phyloP scores from a whole-genome alignment of 306 rosid genomes.

The Spatholobus suberectus region DNA sequence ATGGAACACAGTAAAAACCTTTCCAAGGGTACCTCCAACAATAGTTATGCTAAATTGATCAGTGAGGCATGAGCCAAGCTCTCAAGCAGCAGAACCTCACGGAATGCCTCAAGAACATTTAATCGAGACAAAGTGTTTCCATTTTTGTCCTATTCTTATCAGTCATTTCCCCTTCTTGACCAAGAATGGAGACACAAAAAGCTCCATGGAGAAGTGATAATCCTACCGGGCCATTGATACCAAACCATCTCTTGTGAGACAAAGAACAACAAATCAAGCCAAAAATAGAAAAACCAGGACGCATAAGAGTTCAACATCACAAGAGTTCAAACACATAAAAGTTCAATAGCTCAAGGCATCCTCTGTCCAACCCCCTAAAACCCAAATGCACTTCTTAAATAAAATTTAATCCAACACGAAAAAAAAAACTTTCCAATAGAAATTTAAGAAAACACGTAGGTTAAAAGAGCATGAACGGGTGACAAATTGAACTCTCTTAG shows the following conservation, averaged over 20 bases:
- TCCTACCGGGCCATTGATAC: slow-evolving; percentile 73
- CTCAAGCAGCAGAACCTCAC: too few species aligned
- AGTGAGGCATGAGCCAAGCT: too few species aligned
- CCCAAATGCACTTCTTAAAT: neutral
- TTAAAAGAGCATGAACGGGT: too few species aligned
- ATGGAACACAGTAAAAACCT: too few species aligned
- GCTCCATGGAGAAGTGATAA: slow-evolving; percentile 81
- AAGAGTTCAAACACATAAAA: too few species aligned
- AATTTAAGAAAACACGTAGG: neutral
- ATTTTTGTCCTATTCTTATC: slow-evolving; percentile 76
- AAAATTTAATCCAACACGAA: neutral
- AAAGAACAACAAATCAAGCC: slow-evolving; percentile 16
- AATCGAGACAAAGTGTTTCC: slow-evolving; percentile 92
- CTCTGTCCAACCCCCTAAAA: too few species aligned
- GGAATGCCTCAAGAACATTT: too few species aligned
- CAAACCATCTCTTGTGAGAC: slow-evolving; percentile 23
- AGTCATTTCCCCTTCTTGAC: slow-evolving; percentile 88
- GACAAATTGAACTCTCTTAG: slow-evolving; percentile 66
- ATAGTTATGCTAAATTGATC: too few species aligned
- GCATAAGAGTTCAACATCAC: neutral
- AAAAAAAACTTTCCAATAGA: neutral
- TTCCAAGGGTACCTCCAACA: too few species aligned
- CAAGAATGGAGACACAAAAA: slow-evolving; percentile 89
- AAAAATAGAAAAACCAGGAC: neutral
- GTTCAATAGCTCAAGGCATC: too few species aligned